These are phyloP conservation scores for Rhytidiadelphus loreus DNA, from an alignment of 225 moss, liverwort and hornwort species.

Conservation along the genomic window DNA sequence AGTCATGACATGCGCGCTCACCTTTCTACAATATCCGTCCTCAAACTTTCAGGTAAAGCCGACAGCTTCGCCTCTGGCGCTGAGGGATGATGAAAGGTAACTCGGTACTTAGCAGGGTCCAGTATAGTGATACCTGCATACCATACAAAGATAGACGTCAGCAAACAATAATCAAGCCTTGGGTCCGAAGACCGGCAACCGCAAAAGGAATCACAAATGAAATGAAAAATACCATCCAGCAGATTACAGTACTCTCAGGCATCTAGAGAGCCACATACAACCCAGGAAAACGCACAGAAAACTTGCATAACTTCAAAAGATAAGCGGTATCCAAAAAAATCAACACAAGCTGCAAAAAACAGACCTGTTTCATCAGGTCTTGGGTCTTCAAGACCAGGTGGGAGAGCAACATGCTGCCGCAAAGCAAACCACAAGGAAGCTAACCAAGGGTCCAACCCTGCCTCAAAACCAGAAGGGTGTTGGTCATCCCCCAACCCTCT, in stretches of 20 bases:
- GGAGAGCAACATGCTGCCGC: slow-evolving; percentile 63
- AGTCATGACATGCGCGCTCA: neutral
- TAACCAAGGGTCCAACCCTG: slow-evolving; percentile 92
- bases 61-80: slow-evolving; percentile 36
- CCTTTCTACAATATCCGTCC: slow-evolving; percentile 49
- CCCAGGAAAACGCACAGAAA: neutral
- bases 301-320: neutral
- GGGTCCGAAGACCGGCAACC: neutral
- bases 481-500: slow-evolving; percentile 96
- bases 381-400: slow-evolving; percentile 56
- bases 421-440: slow-evolving; percentile 57
- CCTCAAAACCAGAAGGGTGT: slow-evolving; percentile 96
- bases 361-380: slow-evolving; percentile 65
- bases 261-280: neutral
- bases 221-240: neutral
- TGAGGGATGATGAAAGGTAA: slow-evolving; percentile 35
- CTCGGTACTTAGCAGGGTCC: slow-evolving; percentile 46
- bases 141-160: neutral
- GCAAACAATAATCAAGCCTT: neutral
- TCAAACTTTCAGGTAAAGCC: slow-evolving; percentile 33
- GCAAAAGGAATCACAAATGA: neutral
- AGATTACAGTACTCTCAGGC: neutral
- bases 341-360: neutral
- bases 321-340: neutral
- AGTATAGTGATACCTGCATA: slow-evolving; percentile 24